Conservation (phyloP, 2,329 filamentous ascomycete species). For the Tolypocladium endophyticum region DNA sequence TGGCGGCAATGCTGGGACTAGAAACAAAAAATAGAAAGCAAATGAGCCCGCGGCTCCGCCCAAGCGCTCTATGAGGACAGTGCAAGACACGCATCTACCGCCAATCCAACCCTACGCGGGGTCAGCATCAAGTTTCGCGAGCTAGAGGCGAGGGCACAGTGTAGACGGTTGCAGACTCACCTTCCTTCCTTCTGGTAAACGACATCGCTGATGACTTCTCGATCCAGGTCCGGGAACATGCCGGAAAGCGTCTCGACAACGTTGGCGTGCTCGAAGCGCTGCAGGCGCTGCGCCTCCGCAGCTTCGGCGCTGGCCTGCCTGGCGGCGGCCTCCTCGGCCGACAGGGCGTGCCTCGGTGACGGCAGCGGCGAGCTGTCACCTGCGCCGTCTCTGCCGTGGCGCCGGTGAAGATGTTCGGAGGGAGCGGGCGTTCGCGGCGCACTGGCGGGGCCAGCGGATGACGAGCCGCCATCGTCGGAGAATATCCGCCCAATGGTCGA, state of each 20-base stretch:
- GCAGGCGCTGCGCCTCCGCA: constrained; percentile 75
- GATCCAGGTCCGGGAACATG: constrained; percentile 95
- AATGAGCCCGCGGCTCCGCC: neutral
- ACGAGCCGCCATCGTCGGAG: constrained; percentile 51
- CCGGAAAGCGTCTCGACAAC: constrained; percentile 88
- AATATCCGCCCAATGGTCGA: constrained; percentile 93
- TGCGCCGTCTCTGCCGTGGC: constrained; percentile 9
- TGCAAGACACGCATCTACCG: constrained; percentile 78
- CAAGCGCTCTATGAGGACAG: constrained; percentile 34
- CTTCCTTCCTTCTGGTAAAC: constrained; percentile 91
- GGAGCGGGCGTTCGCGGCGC: constrained; percentile 27
- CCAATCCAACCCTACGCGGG: constrained; percentile 59
- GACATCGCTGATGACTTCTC: constrained; percentile 92
- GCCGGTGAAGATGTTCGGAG: constrained; percentile 19
- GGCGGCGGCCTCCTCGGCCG: constrained; percentile 79
- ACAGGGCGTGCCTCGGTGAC: constrained; percentile 35
- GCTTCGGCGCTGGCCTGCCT: constrained; percentile 83
- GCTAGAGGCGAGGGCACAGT: neutral
- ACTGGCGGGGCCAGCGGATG: constrained; percentile 17
- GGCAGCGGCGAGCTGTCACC: constrained; percentile 17
- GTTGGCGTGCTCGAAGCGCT: constrained; percentile 75
- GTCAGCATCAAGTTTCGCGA: neutral
- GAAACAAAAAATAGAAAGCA: neutral
- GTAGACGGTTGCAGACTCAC: constrained; percentile 38
- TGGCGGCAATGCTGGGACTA: neutral